A percentile compares a stretch with the other conserved stretches of the same genome.
Evolutionary conservation across 192 early-diverging fungal genomes (phyloP).

Genomic region (Dissophora ornata): DNA sequence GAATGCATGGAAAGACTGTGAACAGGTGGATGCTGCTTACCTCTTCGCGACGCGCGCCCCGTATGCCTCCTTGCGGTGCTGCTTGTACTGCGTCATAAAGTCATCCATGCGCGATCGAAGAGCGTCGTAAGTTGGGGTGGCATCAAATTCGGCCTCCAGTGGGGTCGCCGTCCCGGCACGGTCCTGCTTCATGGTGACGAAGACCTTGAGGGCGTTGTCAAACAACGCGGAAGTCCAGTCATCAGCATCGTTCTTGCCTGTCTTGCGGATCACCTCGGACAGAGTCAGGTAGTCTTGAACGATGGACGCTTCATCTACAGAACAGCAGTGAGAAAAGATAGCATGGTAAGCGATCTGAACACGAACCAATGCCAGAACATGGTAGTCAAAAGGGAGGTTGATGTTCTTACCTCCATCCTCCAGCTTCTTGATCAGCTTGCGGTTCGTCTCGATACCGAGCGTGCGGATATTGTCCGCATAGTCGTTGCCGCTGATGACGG

Average conservation of each 20-base stretch:
- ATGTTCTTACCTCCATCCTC: constrained; percentile 13
- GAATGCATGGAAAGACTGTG: background rate
- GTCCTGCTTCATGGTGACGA: constrained; percentile 18
- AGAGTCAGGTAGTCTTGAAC: constrained; percentile 2
- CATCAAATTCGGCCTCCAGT: background rate
- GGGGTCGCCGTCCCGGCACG: background rate
- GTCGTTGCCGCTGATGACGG: constrained; percentile 31
- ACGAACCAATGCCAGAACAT: background rate
- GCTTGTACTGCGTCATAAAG: background rate
- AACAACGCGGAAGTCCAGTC: constrained; percentile 3
- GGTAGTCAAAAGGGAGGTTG: background rate
- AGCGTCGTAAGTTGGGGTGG: background rate
- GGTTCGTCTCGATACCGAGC: constrained; percentile 19
- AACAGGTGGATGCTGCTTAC: constrained; percentile 2
- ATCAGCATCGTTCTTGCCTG: background rate
- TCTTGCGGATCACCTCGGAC: background rate
- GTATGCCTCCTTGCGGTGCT: constrained; percentile 6
- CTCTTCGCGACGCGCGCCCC: constrained; percentile 6
- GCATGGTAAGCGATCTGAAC: background rate
- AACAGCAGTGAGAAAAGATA: background rate
- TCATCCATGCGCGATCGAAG: background rate
- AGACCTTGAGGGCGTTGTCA: constrained; percentile 18
- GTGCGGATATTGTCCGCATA: constrained; percentile 19
- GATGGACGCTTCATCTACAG: constrained; percentile 2
- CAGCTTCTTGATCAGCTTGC: constrained; percentile 10